Base-by-base conservation (phyloP, 208 protist species). In the Polymyxa betae region DNA sequence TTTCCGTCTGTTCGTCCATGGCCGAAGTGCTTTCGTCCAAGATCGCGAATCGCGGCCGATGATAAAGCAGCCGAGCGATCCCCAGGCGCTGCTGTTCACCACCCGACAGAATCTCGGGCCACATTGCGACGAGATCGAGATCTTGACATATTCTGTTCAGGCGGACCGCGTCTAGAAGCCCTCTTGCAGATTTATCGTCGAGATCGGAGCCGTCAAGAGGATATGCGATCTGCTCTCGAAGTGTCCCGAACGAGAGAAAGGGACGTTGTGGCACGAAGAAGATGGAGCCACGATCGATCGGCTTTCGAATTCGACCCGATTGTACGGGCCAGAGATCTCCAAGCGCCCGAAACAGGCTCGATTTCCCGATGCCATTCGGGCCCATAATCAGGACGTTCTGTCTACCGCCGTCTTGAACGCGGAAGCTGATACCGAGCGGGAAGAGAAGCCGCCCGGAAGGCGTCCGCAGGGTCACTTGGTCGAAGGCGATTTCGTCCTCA, bases 241-340 rank as follows among this genome's bases (percentile, higher is more conserved):
- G 92, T 0, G 89, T 92, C 12, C 91, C 92, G 24, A 35, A 0
- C 32, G 89, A 54, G n/a, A 91, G 35, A 64, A 93, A 93, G 0
- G 91, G 44, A 12, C 45, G 32, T 29, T 93, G 92, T 41, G 92
- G 91, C 20, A 93, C 24, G 29, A 92, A 93, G 88, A 92, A 82
- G 1, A 93, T 24, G 32, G 29, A 38, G 32, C 10, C 90, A 16
- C 78, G 68, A n/a, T n/a, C n/a, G n/a, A n/a, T n/a, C 38, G 77
- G 77, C n/a, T 41, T 29, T 16, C 32, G 32, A 29, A 88, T 88
- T 29, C n/a, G 38, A 38, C 77, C 77, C 38, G 24, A 44, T 29
- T 88, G n/a, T 29, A 88, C 43, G 77, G n/a, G n/a, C 77, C 77
- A 88, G 32, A 88, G 77, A 16, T 41, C 77, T 29, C 77, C 77